These are phyloP conservation scores for Boletus rubropictus DNA, from an alignment of 768 basidiomycete genomes.

Conservation along the genomic window DNA sequence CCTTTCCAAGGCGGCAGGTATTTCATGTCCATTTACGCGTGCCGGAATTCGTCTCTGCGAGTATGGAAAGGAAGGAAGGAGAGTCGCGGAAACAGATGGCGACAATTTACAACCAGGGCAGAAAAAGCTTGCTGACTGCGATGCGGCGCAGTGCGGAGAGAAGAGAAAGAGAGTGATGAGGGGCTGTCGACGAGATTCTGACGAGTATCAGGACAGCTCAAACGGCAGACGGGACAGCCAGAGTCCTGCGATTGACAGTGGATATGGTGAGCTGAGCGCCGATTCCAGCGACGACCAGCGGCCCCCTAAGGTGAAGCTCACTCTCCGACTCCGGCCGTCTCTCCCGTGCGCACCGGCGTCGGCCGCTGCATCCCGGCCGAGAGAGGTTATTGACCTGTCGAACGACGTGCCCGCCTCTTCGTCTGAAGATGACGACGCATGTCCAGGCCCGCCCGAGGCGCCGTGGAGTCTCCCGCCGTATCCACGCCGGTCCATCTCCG, in stretches of 20 bases:
- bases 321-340: slow-evolving; percentile 50
- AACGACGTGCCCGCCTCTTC: slow-evolving; percentile 32
- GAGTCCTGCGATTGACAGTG: slow-evolving; percentile 25
- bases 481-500: slow-evolving; percentile 52
- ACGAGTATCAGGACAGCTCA: slow-evolving; percentile 6
- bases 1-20: slow-evolving; percentile 66
- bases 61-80: slow-evolving; percentile 49
- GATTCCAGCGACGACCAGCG: slow-evolving; percentile 32
- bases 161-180: slow-evolving; percentile 40
- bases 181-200: slow-evolving; percentile 26
- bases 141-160: slow-evolving; percentile 39
- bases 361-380: slow-evolving; percentile 11
- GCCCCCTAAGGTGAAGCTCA: slow-evolving; percentile 64
- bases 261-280: slow-evolving; percentile 19
- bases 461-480: slow-evolving; percentile 51
- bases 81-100: slow-evolving; percentile 20
- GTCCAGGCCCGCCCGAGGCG: slow-evolving; percentile 26
- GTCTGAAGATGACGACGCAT: slow-evolving; percentile 36
- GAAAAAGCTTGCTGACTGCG: slow-evolving; percentile 38
- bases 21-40: slow-evolving; percentile 68
- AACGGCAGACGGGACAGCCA: slow-evolving; percentile 10
- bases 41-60: slow-evolving; percentile 70
- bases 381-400: slow-evolving; percentile 39
- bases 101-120: slow-evolving; percentile 31
- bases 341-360: slow-evolving; percentile 21